Conservation (phyloP, 2,329 filamentous ascomycete species). For the Venturia asperata region DNA sequence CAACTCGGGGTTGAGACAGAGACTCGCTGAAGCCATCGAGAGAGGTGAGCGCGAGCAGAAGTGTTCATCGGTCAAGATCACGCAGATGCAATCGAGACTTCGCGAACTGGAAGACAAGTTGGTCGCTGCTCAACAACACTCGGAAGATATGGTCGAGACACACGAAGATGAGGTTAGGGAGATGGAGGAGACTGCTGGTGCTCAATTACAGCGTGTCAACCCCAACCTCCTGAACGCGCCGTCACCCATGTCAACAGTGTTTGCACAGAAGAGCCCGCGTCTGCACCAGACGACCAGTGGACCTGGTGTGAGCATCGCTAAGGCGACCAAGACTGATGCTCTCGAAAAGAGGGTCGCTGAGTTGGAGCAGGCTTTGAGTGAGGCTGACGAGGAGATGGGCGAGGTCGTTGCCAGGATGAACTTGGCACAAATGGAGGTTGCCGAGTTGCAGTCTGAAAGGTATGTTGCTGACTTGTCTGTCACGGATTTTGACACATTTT, state of each 20-base stretch:
- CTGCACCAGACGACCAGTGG: conserved; percentile 54
- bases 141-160: conserved; percentile 72
- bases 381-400: conserved; percentile 76
- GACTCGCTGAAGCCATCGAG: conserved; percentile 70
- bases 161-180: conserved; percentile 79
- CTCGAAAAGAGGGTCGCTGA: conserved; percentile 75
- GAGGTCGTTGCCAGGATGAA: conserved; percentile 79
- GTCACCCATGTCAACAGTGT: conserved; percentile 32
- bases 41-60: conserved; percentile 81
- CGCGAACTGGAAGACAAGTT: conserved; percentile 78
- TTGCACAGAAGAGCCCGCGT: conserved; percentile 51
- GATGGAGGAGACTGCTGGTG: conserved; percentile 69
- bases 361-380: conserved; percentile 70
- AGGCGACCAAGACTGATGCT: conserved; percentile 65
- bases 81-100: conserved; percentile 72
- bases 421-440: conserved; percentile 73
- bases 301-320: conserved; percentile 51
- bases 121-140: conserved; percentile 71
- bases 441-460: conserved; percentile 66
- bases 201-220: conserved; percentile 59
- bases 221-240: conserved; percentile 19
- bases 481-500: background rate
- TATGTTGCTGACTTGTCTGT: conserved; percentile 25
- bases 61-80: conserved; percentile 72
- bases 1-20: conserved; percentile 67